Conservation (phyloP, 768 basidiomycete genomes). For the Mycena haematopus region DNA sequence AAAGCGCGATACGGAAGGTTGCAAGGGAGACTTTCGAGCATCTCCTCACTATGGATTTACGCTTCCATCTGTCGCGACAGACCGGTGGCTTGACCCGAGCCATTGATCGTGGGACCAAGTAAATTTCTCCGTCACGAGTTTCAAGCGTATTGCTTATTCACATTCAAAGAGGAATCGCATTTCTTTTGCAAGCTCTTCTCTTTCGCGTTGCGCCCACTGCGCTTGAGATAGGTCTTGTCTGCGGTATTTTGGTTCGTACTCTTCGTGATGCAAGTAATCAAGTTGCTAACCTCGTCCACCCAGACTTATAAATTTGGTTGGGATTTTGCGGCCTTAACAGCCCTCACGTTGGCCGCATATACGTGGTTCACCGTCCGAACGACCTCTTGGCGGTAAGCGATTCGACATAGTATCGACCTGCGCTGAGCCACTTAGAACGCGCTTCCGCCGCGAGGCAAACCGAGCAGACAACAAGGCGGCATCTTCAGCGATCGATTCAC, state of each 20-base stretch:
- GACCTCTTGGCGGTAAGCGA: conserved; percentile 87
- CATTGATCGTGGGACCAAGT: conserved; percentile 98
- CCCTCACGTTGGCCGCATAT: conserved; percentile 84
- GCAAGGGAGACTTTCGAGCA: conserved; percentile 97
- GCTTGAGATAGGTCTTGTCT: conserved; percentile 94
- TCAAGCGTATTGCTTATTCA: conserved; percentile 3
- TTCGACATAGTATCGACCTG: conserved; percentile 7
- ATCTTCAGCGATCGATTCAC: conserved; percentile 89
- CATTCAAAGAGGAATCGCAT: conserved; percentile 84
- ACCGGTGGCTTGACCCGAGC: conserved; percentile 96
- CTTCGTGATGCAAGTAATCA: background rate
- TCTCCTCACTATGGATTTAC: conserved; percentile 86
- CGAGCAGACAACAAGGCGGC: conserved; percentile 97
- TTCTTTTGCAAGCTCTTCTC: conserved; percentile 89
- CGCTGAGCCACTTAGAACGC: conserved; percentile 60
- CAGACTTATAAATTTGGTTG: conserved; percentile 98
- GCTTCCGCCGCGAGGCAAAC: conserved; percentile 94
- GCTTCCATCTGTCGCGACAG: conserved; percentile 91
- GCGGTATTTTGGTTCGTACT: conserved; percentile 86
- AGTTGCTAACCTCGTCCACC: conserved; percentile 3
- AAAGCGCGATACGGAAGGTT: conserved; percentile 92
- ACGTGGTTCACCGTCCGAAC: conserved; percentile 98
- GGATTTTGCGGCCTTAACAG: conserved; percentile 94
- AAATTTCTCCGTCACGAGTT: conserved; percentile 32
- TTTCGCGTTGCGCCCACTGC: conserved; percentile 97